phyloP scores from a whole-genome alignment of 75 land plant species.

The Cryptomeria japonica region DNA sequence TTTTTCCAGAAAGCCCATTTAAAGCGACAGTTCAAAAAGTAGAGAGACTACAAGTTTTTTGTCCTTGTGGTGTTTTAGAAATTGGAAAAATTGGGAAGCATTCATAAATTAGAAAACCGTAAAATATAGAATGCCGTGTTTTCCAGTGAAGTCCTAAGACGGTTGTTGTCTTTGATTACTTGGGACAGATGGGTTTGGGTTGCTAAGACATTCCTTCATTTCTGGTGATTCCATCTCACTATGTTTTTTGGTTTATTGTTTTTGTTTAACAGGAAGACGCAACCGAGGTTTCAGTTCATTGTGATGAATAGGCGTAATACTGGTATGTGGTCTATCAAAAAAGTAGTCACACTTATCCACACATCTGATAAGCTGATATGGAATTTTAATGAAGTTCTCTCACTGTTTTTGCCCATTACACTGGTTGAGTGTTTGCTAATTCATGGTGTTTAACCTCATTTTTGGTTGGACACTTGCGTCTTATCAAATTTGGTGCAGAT shows the following conservation, averaged over 20 bases:
- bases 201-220: background rate
- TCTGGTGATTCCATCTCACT: background rate
- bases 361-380: background rate
- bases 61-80: background rate
- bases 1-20: background rate
- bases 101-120: background rate
- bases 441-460: background rate
- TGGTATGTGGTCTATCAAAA: constrained; percentile 37
- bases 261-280: constrained; percentile 59
- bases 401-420: background rate
- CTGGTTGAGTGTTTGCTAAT: background rate
- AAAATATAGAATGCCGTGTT: background rate
- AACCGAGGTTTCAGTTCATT: constrained; percentile 94
- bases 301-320: constrained; percentile 97
- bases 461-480: background rate
- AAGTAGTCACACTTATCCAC: background rate
- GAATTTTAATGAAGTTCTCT: background rate
- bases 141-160: background rate
- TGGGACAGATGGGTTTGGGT: background rate
- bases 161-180: background rate
- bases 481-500: background rate
- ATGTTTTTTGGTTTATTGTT: constrained; percentile 1
- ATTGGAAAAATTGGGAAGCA: background rate
- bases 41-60: background rate
- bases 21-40: too few species aligned